phyloP scores from a whole-genome alignment of 192 early-diverging fungal genomes.

The Thamnidium elegans region DNA sequence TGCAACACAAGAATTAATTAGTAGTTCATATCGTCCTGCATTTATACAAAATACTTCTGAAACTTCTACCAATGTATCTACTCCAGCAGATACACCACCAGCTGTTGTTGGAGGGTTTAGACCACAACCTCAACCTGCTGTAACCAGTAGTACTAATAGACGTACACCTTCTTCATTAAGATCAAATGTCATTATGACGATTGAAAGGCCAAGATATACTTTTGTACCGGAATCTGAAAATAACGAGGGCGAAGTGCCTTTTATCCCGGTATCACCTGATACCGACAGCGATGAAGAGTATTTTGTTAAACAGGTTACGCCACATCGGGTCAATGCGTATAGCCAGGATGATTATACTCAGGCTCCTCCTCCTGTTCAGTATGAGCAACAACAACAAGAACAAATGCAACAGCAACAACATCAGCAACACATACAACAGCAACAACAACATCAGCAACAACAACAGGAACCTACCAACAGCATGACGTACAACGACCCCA shows the following conservation, averaged over 20 bases:
- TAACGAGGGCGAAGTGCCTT: neutral
- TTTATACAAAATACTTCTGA: no score
- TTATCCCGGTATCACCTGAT: constrained; percentile 17
- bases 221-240: neutral
- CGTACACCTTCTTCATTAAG: constrained; percentile 3
- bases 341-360: neutral
- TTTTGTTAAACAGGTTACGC: neutral
- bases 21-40: no score
- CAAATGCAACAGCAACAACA: neutral
- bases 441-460: neutral
- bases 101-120: neutral
- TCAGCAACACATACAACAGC: neutral
- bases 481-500: neutral
- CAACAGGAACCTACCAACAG: neutral
- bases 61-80: neutral
- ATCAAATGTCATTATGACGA: constrained; percentile 1
- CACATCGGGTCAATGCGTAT: neutral
- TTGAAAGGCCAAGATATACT: constrained; percentile 1
- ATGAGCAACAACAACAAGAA: neutral
- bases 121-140: neutral
- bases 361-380: neutral
- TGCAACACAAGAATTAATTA: no score
- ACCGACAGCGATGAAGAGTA: constrained; percentile 11
- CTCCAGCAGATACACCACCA: neutral
- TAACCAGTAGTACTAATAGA: neutral